A percentile compares a stretch with the other conserved stretches of the same genome.
Conservation (phyloP, 768 basidiomycete species). For the Mycena maculata region DNA sequence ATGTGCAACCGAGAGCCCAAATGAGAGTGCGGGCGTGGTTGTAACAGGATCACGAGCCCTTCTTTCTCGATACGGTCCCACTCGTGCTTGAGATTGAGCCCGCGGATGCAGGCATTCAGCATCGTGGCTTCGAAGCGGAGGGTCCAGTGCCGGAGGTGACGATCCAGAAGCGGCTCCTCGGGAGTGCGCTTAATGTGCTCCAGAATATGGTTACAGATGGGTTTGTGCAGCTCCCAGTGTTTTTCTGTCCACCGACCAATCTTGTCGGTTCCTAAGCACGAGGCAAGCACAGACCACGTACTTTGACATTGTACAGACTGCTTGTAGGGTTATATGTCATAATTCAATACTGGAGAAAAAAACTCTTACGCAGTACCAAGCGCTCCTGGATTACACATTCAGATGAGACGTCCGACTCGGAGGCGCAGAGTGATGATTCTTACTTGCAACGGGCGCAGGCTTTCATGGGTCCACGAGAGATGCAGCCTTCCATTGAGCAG, state of each 20-base stretch:
- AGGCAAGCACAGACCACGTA: background rate
- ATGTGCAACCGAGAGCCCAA: conserved; percentile 25
- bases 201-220: conserved; percentile 13
- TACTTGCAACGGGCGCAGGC: conserved; percentile 20
- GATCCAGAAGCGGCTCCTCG: conserved; percentile 1
- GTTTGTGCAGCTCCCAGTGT: conserved; percentile 23
- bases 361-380: conserved; percentile 13
- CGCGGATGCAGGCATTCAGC: conserved; percentile 16
- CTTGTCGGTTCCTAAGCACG: background rate
- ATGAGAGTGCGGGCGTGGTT: conserved; percentile 22
- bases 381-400: background rate
- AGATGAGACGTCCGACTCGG: no score
- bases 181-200: background rate
- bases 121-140: conserved; percentile 25
- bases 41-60: conserved; percentile 10
- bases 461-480: conserved; percentile 8
- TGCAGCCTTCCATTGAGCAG: conserved; percentile 16
- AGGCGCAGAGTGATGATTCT: background rate
- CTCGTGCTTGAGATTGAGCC: conserved; percentile 18
- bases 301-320: conserved; percentile 16
- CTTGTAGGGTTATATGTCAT: background rate
- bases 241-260: background rate
- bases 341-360: background rate
- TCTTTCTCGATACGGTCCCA: conserved; percentile 24
- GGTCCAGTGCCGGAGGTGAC: conserved; percentile 20